A percentile compares a stretch with the other conserved stretches of the same genome.
Evolutionary conservation across 805 yeast genomes (phyloP).

Genomic region (Kazachstania bromeliacearum): DNA sequence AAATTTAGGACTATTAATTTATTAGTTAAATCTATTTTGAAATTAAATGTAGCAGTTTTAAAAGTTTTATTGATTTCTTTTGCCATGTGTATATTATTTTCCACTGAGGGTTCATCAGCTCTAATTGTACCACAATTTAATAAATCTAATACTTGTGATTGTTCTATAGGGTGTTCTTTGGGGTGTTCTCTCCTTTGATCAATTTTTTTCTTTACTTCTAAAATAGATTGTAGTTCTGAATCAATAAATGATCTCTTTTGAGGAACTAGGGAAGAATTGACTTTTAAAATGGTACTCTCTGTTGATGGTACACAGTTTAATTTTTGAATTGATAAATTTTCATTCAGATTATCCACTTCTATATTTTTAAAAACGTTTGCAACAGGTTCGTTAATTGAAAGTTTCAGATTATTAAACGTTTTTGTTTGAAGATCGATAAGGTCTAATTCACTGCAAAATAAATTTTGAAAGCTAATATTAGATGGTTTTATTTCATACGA

Average conservation of each 20-base stretch:
- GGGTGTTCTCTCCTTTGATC: neutral
- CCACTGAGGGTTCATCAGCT: neutral
- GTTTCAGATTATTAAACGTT: conserved; percentile 6
- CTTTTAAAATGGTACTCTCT: neutral
- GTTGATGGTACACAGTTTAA: no score
- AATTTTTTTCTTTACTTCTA: conserved; percentile 6
- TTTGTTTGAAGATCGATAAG: conserved; percentile 9
- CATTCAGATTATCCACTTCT: no score
- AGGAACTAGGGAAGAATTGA: conserved; percentile 13
- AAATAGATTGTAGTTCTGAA: conserved; percentile 12
- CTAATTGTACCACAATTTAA: neutral
- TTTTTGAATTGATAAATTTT: no score
- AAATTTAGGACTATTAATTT: conserved; percentile 9
- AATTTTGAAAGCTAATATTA: conserved; percentile 2
- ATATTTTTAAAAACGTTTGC: no score
- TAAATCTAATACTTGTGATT: neutral
- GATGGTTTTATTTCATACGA: neutral
- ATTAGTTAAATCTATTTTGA: neutral
- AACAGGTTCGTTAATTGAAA: neutral
- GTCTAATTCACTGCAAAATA: conserved; percentile 7
- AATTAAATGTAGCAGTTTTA: neutral
- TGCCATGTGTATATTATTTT: neutral
- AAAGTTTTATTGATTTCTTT: neutral
- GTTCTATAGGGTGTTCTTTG: neutral
- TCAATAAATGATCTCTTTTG: conserved; percentile 21